Evolutionary conservation across 2,329 filamentous ascomycete genomes (phyloP), one percentile per base, ranked within the genome.

Genomic region (Aspergillus novoparasiticus): DNA sequence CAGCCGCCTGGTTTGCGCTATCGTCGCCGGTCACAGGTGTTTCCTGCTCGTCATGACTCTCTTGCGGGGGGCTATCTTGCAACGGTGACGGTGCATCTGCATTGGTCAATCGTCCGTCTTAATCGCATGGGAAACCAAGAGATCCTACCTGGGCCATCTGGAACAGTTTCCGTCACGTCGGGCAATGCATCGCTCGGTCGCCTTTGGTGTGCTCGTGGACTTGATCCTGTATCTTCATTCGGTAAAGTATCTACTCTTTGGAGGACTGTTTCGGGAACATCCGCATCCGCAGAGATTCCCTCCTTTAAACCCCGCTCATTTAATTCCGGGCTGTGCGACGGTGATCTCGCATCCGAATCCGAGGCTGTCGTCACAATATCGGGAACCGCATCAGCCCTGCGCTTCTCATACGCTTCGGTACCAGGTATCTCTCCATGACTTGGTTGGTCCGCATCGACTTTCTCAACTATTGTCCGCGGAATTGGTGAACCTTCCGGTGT

Each of bases 1-100:
- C 86, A 75, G 88, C 87, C 68, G 89, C 90, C 73, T 90, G 89
- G 77, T 92, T 64, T 64, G 68, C 78, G 87, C 79, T 89, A 89
- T 69, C 64, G 36, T 65, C 80, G 51, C 69, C 68, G 34, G 64
- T 64, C 39, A 68, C 54, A 59, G 63, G 87, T 85, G 63, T 66
- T 66, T 68, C 76, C 74, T 75, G 69, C 79, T 80, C 74, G 69
- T 67, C 69, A 71, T 79, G 73, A 77, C 68, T 78, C 77, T 77
- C 74, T 70, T 67, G 69, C 64, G 72, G 68, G 74, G 81, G 83
- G 81, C 84, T 86, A 78, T 77, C 76, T 78, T 77, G 74, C 73
- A 78, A 79, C 73, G 75, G 76, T 70, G 82, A 83, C 82, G 83
- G 82, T 80, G 81, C 84, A 78, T 82, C 85, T 87, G 85, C 80